Percentiles rank a stretch among this genome's conserved stretches.
Evolutionary conservation across 1,284 basidiomycete species (phyloP).

Genomic region (Naganishia sp.): DNA sequence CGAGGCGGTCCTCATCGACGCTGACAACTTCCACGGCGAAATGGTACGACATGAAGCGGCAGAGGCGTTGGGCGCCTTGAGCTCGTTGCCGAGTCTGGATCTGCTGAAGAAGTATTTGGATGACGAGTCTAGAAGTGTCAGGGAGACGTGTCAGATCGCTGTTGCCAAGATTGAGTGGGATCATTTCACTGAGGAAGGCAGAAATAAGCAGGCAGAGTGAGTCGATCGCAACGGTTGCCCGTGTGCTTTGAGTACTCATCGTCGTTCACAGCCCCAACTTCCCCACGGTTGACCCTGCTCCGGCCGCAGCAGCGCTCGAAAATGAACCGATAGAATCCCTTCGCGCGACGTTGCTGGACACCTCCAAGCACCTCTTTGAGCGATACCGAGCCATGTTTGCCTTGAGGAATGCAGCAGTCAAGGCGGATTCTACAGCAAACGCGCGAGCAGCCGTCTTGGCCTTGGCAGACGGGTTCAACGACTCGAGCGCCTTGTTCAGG

Average conservation of each 20-base stretch:
- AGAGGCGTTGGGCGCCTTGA: slow-evolving; percentile 96
- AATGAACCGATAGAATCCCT: slow-evolving; percentile 57
- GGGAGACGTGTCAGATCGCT: slow-evolving; percentile 98
- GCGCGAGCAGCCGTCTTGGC: slow-evolving; percentile 73
- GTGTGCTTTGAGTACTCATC: not conserved
- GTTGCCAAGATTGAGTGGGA: slow-evolving; percentile 95
- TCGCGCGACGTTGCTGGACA: slow-evolving; percentile 68
- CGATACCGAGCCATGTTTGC: slow-evolving; percentile 99
- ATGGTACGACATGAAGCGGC: slow-evolving; percentile 99
- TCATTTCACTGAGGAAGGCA: slow-evolving; percentile 58
- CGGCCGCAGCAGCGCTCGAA: slow-evolving; percentile 54
- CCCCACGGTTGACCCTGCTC: slow-evolving; percentile 92
- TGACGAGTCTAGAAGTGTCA: slow-evolving; percentile 76
- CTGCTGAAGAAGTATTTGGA: slow-evolving; percentile 71
- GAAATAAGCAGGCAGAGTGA: slow-evolving; percentile 47
- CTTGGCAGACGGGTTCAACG: slow-evolving; percentile 82
- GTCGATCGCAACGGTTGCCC: slow-evolving; percentile 25
- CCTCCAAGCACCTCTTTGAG: slow-evolving; percentile 75
- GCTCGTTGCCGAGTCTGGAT: slow-evolving; percentile 66
- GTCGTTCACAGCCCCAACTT: slow-evolving; percentile 62
- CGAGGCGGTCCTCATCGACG: slow-evolving; percentile 74
- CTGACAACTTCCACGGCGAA: slow-evolving; percentile 56
- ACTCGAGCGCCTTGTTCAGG: slow-evolving; percentile 90
- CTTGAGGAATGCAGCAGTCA: slow-evolving; percentile 76
- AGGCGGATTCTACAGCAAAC: slow-evolving; percentile 12